These are phyloP conservation scores for Solanum medicagineum DNA, from an alignment of 257 asterid genomes.

Conservation along the genomic window DNA sequence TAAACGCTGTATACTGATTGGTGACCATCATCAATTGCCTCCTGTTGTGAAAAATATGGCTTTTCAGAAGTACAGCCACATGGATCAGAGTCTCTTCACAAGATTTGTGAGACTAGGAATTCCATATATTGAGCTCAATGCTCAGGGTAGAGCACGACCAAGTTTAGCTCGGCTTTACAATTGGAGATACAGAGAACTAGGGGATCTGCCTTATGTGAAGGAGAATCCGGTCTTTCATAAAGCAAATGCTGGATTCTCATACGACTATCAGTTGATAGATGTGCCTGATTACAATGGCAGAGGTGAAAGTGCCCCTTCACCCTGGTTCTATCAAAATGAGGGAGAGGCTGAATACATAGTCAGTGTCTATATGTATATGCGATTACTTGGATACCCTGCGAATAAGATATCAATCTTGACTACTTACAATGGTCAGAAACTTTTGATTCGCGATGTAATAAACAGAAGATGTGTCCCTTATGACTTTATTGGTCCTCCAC, in stretches of 20 bases:
- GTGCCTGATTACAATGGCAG: slow-evolving; percentile 87
- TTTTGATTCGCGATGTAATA: slow-evolving; percentile 89
- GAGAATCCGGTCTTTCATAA: slow-evolving; percentile 47
- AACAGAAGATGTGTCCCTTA: slow-evolving; percentile 86
- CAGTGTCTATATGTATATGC: slow-evolving; percentile 93
- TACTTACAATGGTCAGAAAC: slow-evolving; percentile 97
- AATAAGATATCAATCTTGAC: slow-evolving; percentile 89
- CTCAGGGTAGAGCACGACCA: slow-evolving; percentile 98
- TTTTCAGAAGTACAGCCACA: slow-evolving; percentile 98
- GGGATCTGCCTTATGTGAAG: slow-evolving; percentile 81
- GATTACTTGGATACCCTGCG: slow-evolving; percentile 93
- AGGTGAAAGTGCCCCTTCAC: slow-evolving; percentile 98
- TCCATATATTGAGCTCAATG: slow-evolving; percentile 95
- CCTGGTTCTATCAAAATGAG: slow-evolving; percentile 99
- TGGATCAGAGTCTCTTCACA: slow-evolving; percentile 98
- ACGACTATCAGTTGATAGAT: slow-evolving; percentile 83
- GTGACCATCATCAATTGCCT: slow-evolving; percentile 98
- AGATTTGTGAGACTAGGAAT: slow-evolving; percentile 94
- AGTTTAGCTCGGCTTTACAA: slow-evolving; percentile 91
- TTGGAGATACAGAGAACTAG: slow-evolving; percentile 92
- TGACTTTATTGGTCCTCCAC: slow-evolving; percentile 90
- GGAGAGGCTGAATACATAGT: slow-evolving; percentile 98
- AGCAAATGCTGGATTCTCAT: slow-evolving; percentile 88
- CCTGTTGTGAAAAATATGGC: slow-evolving; percentile 99
- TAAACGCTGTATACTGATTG: slow-evolving; percentile 93